Conservation (phyloP, 805 yeast species). For the Candida golubevii region DNA sequence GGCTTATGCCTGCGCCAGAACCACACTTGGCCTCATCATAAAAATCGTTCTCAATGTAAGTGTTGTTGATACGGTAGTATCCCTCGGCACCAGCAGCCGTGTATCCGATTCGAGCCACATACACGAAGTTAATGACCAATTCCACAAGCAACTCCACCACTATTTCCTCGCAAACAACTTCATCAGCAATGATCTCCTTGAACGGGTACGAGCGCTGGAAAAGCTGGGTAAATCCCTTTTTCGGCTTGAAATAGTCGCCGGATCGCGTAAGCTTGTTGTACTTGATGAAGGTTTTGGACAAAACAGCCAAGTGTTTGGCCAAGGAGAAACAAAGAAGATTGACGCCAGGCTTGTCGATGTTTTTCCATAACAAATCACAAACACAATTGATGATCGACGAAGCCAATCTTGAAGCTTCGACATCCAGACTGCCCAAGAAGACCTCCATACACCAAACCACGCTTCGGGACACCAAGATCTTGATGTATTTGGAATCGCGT, state of each 20-base stretch:
- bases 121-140: slow-evolving; percentile 56
- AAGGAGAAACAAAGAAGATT: slow-evolving; percentile 43
- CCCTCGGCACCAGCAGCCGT: slow-evolving; percentile 41
- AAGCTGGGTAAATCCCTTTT: slow-evolving; percentile 60
- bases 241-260: slow-evolving; percentile 48
- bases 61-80: slow-evolving; percentile 34
- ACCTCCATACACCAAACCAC: slow-evolving; percentile 59
- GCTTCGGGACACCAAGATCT: slow-evolving; percentile 39
- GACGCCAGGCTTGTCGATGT: slow-evolving; percentile 24
- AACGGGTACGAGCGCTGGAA: slow-evolving; percentile 72
- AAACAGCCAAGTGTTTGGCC: slow-evolving; percentile 50
- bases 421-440: slow-evolving; percentile 45
- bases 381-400: slow-evolving; percentile 53
- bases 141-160: slow-evolving; percentile 73
- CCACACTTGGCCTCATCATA: slow-evolving; percentile 41
- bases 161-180: slow-evolving; percentile 63
- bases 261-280: slow-evolving; percentile 48
- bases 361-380: slow-evolving; percentile 36
- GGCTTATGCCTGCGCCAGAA: slow-evolving; percentile 39
- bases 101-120: slow-evolving; percentile 48
- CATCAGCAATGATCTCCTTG: slow-evolving; percentile 61
- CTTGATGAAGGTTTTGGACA: slow-evolving; percentile 48
- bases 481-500: slow-evolving; percentile 22
- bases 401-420: slow-evolving; percentile 62
- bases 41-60: slow-evolving; percentile 28